Base-by-base conservation (phyloP, 768 basidiomycete genomes). In the Termitomyces sp. region DNA sequence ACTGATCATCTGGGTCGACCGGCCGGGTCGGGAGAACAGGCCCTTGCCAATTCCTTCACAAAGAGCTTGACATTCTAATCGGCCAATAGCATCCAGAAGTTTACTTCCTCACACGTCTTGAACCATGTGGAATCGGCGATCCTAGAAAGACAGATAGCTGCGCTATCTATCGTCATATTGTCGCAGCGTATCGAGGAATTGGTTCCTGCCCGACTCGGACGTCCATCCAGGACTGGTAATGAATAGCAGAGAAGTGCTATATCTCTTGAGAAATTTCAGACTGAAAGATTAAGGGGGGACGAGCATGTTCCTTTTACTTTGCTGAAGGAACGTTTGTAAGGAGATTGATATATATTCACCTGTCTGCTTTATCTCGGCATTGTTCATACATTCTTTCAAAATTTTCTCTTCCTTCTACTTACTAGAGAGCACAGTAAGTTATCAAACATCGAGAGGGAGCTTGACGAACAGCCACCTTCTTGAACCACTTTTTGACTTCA, bases 221-320 rank as follows among this genome's bases (percentile, higher is more conserved):
- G 9, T 28, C 19, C 52, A 10, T 43, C 45, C 14, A 45, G n/a
- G 32, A 11, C 22, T 51, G 2, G 35, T 22, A 35, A 4, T 28
- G 22, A 40, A 55, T 9, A 53, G n/a, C 50, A 38, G 40, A 15
- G 45, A 57, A 87, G 68, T 46, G 90, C 89, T 85, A 82, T 76
- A 88, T 90, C 88, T 90, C 62, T 88, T 88, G 84, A 4, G 86
- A 85, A 54, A 91, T 85, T 64, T 90, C 89, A 9, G 88, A 1
- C 88, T 88, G 14, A 91, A 66, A 21, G 78, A 73, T 61, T 80
- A 86, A 56, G 91, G 82, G 1, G 90, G 72, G 92, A 17, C 85
- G 81, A 46, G 83, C 79, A 65, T 91, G 90, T 62, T 91, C 90
- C 28, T 28, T 28, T 7, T 90, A 28, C 83, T 78, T 65, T 88